Conservation (phyloP, 2,329 filamentous ascomycete genomes). For the Sodiomyces alkalinus region DNA sequence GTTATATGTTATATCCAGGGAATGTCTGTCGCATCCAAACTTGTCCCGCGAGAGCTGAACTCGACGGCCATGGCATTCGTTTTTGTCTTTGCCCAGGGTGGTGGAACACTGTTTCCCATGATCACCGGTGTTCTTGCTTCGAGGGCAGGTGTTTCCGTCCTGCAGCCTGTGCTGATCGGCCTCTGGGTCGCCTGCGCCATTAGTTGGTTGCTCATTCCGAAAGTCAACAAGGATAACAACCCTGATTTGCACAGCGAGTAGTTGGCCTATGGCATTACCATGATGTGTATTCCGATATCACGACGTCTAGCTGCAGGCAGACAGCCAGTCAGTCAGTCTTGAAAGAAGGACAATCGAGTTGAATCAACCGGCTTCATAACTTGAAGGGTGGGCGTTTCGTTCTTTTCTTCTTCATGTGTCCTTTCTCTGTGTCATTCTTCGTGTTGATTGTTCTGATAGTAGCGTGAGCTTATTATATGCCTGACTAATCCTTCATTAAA, state of each 20-base stretch:
- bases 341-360: too few species aligned
- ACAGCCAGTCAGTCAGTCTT: too few species aligned
- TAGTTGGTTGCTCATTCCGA: slow-evolving; percentile 29
- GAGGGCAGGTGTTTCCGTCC: slow-evolving; percentile 25
- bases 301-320: too few species aligned
- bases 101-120: slow-evolving; percentile 38
- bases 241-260: slow-evolving; percentile 19
- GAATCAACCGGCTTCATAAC: too few species aligned
- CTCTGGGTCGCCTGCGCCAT: slow-evolving; percentile 25
- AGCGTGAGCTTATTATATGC: too few species aligned
- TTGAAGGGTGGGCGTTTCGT: neutral
- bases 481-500: too few species aligned
- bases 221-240: slow-evolving; percentile 16
- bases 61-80: slow-evolving; percentile 28
- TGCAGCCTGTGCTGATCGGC: slow-evolving; percentile 36
- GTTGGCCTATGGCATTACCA: neutral
- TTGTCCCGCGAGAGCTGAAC: slow-evolving; percentile 25
- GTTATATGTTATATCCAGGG: slow-evolving; percentile 25
- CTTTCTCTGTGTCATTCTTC: too few species aligned
- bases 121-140: slow-evolving; percentile 36
- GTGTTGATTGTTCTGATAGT: too few species aligned
- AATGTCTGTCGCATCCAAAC: slow-evolving; percentile 35
- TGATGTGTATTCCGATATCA: too few species aligned
- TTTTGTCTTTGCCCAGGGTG: slow-evolving; percentile 41
- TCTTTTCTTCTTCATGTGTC: neutral